Evolutionary conservation across 441 rosid genomes (phyloP).

Genomic region (Geranium incanum): DNA sequence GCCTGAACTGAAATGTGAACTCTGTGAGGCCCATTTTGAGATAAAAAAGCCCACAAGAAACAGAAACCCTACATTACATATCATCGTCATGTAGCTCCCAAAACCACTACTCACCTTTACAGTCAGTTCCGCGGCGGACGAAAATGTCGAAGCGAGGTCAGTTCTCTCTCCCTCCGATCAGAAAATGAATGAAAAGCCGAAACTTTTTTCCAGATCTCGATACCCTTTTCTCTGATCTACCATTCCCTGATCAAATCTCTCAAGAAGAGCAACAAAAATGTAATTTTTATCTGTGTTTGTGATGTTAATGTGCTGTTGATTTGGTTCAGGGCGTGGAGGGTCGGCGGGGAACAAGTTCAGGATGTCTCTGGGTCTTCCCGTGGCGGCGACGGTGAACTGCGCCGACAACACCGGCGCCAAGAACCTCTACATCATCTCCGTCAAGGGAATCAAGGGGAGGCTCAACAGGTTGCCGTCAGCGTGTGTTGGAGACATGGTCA

Average conservation of each 20-base stretch:
- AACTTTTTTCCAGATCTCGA: too few species aligned
- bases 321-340: neutral
- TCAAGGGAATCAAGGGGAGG: neutral
- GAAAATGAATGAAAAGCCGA: neutral
- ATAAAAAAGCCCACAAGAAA: neutral
- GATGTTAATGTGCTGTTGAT: neutral
- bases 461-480: neutral
- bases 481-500: neutral
- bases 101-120: neutral
- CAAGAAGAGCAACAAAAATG: too few species aligned
- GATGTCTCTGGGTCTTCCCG: neutral
- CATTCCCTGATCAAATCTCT: neutral
- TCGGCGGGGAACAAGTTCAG: neutral
- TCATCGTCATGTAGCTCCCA: neutral
- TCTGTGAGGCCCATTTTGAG: too few species aligned
- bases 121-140: neutral
- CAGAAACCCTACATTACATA: too few species aligned
- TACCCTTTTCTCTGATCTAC: neutral
- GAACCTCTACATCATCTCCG: neutral
- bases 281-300: too few species aligned
- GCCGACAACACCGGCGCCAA: too few species aligned
- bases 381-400: neutral
- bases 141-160: neutral
- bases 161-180: neutral
- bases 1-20: too few species aligned